phyloP scores from a whole-genome alignment of 1,284 basidiomycete species.

The Cryptococcus amylolentus region DNA sequence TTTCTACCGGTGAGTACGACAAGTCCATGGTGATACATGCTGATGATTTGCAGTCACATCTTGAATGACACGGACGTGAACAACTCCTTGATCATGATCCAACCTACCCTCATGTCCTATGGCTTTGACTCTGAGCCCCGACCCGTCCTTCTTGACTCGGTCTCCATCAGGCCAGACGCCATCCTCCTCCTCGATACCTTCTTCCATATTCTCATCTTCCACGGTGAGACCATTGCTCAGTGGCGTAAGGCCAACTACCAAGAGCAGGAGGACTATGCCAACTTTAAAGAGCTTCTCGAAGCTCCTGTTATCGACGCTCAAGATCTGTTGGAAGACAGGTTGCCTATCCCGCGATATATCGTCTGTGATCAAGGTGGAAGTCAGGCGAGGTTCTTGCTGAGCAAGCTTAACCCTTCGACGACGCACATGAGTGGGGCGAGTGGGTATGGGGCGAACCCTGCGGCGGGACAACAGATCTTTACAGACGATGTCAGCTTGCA shows the following conservation, averaged over 20 bases:
- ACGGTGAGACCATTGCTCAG: slow-evolving; percentile 93
- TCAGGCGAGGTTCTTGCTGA: slow-evolving; percentile 94
- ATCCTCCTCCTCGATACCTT: slow-evolving; percentile 98
- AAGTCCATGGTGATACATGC: not conserved
- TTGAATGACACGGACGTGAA: slow-evolving; percentile 98
- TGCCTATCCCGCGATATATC: slow-evolving; percentile 96
- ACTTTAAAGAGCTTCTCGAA: slow-evolving; percentile 92
- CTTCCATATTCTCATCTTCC: slow-evolving; percentile 99
- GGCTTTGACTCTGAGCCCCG: slow-evolving; percentile 85
- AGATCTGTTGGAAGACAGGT: slow-evolving; percentile 91
- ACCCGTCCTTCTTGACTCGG: slow-evolving; percentile 93
- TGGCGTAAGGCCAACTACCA: slow-evolving; percentile 99
- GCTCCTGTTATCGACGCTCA: slow-evolving; percentile 67
- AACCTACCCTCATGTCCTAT: slow-evolving; percentile 99
- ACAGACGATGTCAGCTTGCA: slow-evolving; percentile 98
- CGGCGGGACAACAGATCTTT: slow-evolving; percentile 88
- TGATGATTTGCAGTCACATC: slow-evolving; percentile 64
- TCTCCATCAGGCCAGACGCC: slow-evolving; percentile 96
- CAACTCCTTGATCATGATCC: slow-evolving; percentile 99
- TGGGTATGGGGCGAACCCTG: slow-evolving; percentile 66
- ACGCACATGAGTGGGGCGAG: slow-evolving; percentile 83
- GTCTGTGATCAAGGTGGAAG: slow-evolving; percentile 97
- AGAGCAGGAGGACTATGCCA: slow-evolving; percentile 98
- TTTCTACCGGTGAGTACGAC: slow-evolving; percentile 71
- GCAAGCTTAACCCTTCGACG: slow-evolving; percentile 95